Percentiles rank a stretch among this genome's conserved stretches.
phyloP scores from a whole-genome alignment of 2,329 filamentous ascomycete genomes.

The Penicillium hesseltinei region DNA sequence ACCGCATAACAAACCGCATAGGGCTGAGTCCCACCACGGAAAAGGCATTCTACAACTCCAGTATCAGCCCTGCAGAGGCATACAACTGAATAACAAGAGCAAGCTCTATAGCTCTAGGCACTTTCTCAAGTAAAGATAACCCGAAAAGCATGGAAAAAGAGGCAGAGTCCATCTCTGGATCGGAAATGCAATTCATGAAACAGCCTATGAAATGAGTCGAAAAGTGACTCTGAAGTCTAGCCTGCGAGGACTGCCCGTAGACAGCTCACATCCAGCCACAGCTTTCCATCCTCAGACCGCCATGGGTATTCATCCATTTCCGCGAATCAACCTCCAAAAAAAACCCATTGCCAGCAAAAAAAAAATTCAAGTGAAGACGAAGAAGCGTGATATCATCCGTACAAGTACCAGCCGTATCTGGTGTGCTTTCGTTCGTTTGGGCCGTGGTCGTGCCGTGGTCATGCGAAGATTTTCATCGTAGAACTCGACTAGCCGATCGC shows the following conservation, averaged over 20 bases:
- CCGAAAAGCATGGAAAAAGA: slow-evolving; percentile 6
- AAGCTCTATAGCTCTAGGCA: background rate
- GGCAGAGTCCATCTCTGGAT: slow-evolving; percentile 21
- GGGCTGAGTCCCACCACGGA: background rate
- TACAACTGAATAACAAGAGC: background rate
- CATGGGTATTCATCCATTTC: slow-evolving; percentile 24
- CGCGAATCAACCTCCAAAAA: slow-evolving; percentile 17
- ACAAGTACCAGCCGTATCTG: slow-evolving; percentile 29
- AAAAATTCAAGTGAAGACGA: slow-evolving; percentile 29
- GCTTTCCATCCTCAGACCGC: slow-evolving; percentile 24
- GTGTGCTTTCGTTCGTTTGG: slow-evolving; percentile 27
- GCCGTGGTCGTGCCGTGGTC: slow-evolving; percentile 21
- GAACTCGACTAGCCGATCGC: slow-evolving; percentile 24
- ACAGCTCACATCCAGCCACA: slow-evolving; percentile 19
- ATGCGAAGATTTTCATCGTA: slow-evolving; percentile 24
- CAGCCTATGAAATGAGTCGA: slow-evolving; percentile 28
- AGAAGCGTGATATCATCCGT: slow-evolving; percentile 33
- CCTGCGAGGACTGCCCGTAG: slow-evolving; percentile 7
- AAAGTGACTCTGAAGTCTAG: slow-evolving; percentile 21
- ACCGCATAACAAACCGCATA: background rate
- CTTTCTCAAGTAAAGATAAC: background rate
- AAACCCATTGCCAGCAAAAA: slow-evolving; percentile 24
- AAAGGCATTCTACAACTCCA: background rate
- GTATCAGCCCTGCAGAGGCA: background rate
- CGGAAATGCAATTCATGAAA: slow-evolving; percentile 29